Evolutionary conservation across 75 land plant species (phyloP).

Genomic region (Pinus albicaulis): DNA sequence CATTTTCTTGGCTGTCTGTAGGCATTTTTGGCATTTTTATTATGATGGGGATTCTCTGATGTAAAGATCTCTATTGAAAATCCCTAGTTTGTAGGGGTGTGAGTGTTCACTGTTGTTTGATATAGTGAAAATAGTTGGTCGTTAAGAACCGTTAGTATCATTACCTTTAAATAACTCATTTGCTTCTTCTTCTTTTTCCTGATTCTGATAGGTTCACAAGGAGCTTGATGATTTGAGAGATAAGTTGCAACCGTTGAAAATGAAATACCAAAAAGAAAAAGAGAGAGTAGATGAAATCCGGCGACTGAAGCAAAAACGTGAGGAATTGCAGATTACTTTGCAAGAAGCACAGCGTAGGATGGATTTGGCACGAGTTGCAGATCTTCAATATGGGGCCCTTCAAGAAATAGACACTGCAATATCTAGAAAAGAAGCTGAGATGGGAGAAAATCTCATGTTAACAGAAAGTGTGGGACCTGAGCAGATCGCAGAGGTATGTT

Average conservation of each 20-base stretch:
- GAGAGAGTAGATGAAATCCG: conserved; percentile 83
- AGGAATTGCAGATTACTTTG: conserved; percentile 62
- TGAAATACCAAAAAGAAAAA: conserved; percentile 90
- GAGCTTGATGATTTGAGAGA: conserved; percentile 78
- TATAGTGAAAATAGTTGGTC: too few species aligned
- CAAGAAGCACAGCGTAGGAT: conserved; percentile 84
- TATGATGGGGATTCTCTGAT: too few species aligned
- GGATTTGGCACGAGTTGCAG: conserved; percentile 77
- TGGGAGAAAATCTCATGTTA: conserved; percentile 74
- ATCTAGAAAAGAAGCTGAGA: conserved; percentile 49
- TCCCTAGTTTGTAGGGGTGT: too few species aligned
- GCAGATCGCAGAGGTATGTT: conserved; percentile 85
- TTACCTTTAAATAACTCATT: too few species aligned
- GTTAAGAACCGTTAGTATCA: too few species aligned
- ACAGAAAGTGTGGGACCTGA: conserved; percentile 95
- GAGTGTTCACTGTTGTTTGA: too few species aligned
- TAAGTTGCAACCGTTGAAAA: conserved; percentile 67
- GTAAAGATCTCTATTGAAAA: too few species aligned
- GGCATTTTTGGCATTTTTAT: too few species aligned
- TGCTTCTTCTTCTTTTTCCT: background rate
- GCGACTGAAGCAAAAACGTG: conserved; percentile 68
- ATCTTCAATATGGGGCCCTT: conserved; percentile 80
- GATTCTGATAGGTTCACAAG: conserved; percentile 28
- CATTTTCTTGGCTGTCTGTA: too few species aligned
- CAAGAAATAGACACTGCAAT: conserved; percentile 81